Evolutionary conservation across 1,284 basidiomycete species (phyloP), one percentile per base, ranked within the genome.

Genomic region (Ceratobasidium theobromae): DNA sequence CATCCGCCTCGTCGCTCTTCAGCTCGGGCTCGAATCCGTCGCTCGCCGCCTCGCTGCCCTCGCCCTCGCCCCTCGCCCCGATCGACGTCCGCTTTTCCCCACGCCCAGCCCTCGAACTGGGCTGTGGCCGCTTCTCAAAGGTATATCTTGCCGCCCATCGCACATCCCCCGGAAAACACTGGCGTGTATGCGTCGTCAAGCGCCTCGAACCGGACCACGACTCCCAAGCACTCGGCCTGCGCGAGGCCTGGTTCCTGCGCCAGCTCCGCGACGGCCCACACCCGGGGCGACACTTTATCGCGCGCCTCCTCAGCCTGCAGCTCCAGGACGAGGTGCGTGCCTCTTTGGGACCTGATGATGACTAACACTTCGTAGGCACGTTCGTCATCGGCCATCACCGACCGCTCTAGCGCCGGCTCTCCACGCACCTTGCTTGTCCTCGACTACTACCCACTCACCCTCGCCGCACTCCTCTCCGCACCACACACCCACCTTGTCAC

Each of bases 201-300:
- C 71, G 76, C 1, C 70, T 77, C 45, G 73, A 75, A 5, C 70
- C 76, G 0, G 79, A 80, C 66, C 72, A 76, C 21, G 78, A 80
- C 57, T 74, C 73, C 12, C 78, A 80, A 67, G 74, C 77, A 1
- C 74, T 78, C 67, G 78, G 77, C 1, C 71, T 79, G 14, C 74
- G 77, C 54, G 79, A 80, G 70, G 79, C 78, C 0, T 78, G 78
- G 73, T 79, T 80, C 71, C 73, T 80, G 32, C 74, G 76, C 55
- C 74, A 77, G 9, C 72, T 80, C 25, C 54, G 67, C 12, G 12
- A 38, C 4, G 41, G 60, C 18, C 21, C 49, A 43, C 35, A 45
- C 16, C 28, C 62, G 33, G 68, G 70, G 28, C 45, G 65, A 60
- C 28, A 52, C 28, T 54, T 54, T 41, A 64, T 69, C 49, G 65